A percentile compares a stretch with the other conserved stretches of the same genome.
phyloP scores from a whole-genome alignment of 495 filamentous ascomycete species.

The Cercophora scortea region DNA sequence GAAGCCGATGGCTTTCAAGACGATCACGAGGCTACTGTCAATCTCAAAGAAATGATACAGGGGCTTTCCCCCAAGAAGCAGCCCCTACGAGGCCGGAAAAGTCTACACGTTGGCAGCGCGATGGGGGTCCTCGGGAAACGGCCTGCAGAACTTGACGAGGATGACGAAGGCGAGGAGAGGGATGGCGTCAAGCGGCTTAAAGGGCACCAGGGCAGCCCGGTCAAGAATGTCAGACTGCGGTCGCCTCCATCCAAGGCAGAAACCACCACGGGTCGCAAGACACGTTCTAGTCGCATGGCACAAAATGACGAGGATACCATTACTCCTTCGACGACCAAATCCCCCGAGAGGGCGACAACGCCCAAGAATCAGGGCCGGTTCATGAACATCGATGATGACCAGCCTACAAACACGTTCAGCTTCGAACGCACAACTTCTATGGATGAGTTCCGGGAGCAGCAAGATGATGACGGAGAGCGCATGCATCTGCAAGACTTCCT shows the following conservation, averaged over 20 bases:
- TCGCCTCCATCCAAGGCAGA: conserved; percentile 58
- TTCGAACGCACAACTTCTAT: conserved; percentile 33
- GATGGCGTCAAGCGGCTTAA: conserved; percentile 63
- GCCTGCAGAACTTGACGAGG: conserved; percentile 61
- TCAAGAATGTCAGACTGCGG: conserved; percentile 65
- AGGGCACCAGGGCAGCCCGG: conserved; percentile 64
- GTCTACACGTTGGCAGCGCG: conserved; percentile 66
- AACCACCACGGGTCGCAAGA: conserved; percentile 50
- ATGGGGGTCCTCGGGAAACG: conserved; percentile 69
- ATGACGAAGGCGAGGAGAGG: conserved; percentile 56
- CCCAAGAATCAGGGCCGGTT: conserved; percentile 45
- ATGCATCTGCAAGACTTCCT: conserved; percentile 90
- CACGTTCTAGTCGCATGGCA: conserved; percentile 38
- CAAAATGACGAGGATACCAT: conserved; percentile 3
- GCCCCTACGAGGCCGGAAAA: conserved; percentile 60
- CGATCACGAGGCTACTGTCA: conserved; percentile 53
- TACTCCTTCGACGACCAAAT: conserved; percentile 35
- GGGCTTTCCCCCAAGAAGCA: conserved; percentile 71
- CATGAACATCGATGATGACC: conserved; percentile 34
- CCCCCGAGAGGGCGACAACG: conserved; percentile 44
- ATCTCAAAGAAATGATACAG: conserved; percentile 67
- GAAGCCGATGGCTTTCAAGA: conserved; percentile 38
- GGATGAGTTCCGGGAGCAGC: conserved; percentile 20
- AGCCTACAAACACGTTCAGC: conserved; percentile 36
- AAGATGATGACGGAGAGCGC: conserved; percentile 47